Conservation (phyloP, 352 stramenopile genomes). For the Phytophthora tentaculata region DNA sequence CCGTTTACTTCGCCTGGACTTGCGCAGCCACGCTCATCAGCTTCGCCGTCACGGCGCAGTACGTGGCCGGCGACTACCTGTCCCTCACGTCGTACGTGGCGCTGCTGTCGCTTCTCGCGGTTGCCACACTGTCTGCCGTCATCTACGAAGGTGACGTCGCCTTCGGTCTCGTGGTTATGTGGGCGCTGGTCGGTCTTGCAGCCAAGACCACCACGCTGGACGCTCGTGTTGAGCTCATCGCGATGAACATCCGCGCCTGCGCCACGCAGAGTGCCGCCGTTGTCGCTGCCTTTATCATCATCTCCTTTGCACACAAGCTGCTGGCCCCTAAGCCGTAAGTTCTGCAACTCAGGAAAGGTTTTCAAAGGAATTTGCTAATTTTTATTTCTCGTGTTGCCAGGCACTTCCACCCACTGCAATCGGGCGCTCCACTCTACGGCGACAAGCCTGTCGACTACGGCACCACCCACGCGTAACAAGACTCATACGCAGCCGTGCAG, state of each 20-base stretch:
- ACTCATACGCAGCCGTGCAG: not conserved
- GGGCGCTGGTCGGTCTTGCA: slow-evolving; percentile 62
- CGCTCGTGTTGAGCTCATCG: slow-evolving; percentile 46
- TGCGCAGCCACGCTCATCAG: slow-evolving; percentile 74
- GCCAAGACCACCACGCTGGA: slow-evolving; percentile 62
- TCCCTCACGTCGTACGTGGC: slow-evolving; percentile 63
- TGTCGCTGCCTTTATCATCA: slow-evolving; percentile 66
- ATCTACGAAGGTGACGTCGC: slow-evolving; percentile 65
- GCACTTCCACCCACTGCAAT: slow-evolving; percentile 31
- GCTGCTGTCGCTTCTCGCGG: slow-evolving; percentile 60
- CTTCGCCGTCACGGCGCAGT: slow-evolving; percentile 65
- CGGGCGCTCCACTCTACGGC: slow-evolving; percentile 45
- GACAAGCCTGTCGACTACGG: slow-evolving; percentile 61
- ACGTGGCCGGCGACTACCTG: slow-evolving; percentile 52
- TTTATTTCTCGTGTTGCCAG: slow-evolving; percentile 8
- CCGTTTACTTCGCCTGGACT: slow-evolving; percentile 80
- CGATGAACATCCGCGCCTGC: slow-evolving; percentile 66
- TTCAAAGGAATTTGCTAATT: slow-evolving; percentile 6
- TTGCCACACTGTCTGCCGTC: slow-evolving; percentile 60
- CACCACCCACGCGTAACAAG: slow-evolving; percentile 33
- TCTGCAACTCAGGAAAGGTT: not conserved
- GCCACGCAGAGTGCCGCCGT: slow-evolving; percentile 64
- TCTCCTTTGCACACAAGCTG: slow-evolving; percentile 46
- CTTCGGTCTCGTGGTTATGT: slow-evolving; percentile 71
- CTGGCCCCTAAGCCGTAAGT: slow-evolving; percentile 45